These are phyloP conservation scores for Kluyveromyces wickerhamii DNA, from an alignment of 805 yeast species.

Conservation along the genomic window DNA sequence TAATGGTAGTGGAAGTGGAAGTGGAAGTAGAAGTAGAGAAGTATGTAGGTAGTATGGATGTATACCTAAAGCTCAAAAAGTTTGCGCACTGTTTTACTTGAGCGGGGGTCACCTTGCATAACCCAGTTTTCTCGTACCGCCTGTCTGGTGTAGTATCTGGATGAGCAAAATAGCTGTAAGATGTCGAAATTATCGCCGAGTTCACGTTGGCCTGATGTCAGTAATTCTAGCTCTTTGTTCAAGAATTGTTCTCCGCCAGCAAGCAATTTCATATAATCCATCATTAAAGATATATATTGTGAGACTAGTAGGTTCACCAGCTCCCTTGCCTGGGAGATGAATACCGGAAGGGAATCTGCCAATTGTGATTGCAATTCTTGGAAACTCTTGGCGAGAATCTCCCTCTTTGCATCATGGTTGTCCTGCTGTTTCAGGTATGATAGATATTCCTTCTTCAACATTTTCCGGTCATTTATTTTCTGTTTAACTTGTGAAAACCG, in stretches of 20 bases:
- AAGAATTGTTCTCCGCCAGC: conserved; percentile 26
- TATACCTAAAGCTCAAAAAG: conserved; percentile 21
- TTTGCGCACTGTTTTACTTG: conserved; percentile 20
- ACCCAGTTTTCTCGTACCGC: conserved; percentile 27
- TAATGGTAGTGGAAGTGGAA: too few species aligned
- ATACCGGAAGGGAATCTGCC: conserved; percentile 26
- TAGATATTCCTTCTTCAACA: conserved; percentile 30
- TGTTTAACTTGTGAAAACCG: conserved; percentile 19
- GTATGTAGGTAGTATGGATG: too few species aligned
- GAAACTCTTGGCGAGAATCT: conserved; percentile 24
- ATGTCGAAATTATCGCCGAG: conserved; percentile 32
- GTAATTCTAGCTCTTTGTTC: conserved; percentile 19
- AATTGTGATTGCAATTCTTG: conserved; percentile 23
- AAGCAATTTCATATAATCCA: conserved; percentile 27
- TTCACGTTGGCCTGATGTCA: conserved; percentile 11
- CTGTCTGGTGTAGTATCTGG: conserved; percentile 25
- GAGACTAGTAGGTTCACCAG: conserved; percentile 15
- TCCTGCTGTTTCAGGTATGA: conserved; percentile 18
- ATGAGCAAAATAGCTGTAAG: conserved; percentile 26
- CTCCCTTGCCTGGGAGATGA: conserved; percentile 12
- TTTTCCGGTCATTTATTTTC: conserved; percentile 26
- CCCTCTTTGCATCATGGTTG: conserved; percentile 21
- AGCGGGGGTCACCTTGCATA: conserved; percentile 13
- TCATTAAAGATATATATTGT: conserved; percentile 15
- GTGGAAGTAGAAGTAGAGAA: too few species aligned